Evolutionary conservation across 2,329 filamentous ascomycete species (phyloP), one percentile per base, ranked within the genome.

Genomic region (Fusarium goolgardi): DNA sequence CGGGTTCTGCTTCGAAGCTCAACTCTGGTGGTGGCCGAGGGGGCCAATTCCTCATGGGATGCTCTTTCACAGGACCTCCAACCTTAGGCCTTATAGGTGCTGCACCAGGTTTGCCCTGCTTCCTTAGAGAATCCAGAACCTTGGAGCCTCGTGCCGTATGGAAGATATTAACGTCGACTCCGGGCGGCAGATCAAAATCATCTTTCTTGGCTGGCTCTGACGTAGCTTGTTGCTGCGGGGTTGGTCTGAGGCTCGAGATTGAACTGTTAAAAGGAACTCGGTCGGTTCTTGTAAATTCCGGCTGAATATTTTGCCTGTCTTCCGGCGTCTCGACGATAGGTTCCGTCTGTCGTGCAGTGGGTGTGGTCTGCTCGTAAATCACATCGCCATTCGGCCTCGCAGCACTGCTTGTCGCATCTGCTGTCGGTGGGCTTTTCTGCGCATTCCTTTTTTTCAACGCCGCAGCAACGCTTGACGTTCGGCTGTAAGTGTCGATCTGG

Each of bases 401-500:
- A 21, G 45, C 31, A 49, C 58, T 16, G 2, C 52, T 45, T 11
- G 21, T 47, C n/a, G 20, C 32, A 7, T 65, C 66, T 29, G 61
- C 52, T 12, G 43, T 23, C 3, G 53, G 51, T 20, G 62, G 25
- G 10, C 43, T 20, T 32, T 39, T 58, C 47, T 61, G 65, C 4
- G 63, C 60, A 32, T 63, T 61, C 56, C 65, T 69, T 11, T 71
- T 74, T 56, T 76, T 78, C 51, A 82, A 63, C 20, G 76, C 74
- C 9, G 77, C 71, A 12, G 78, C 74, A 34, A 84, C 77, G 56
- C 79, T 84, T 35, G 83, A 85, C 6, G 81, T 81, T 65, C 78
- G 79, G 68, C 77, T 77, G 73, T 85, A 86, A 43, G 78, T 79
- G 62, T 86, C 83, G 55, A 87, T 75, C 76, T 88, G 86, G 43